Percentiles rank a stretch among this genome's conserved stretches.
These are phyloP conservation scores for Sclerotinia spermophila DNA, from an alignment of 2,329 filamentous ascomycete species.

Conservation along the genomic window DNA sequence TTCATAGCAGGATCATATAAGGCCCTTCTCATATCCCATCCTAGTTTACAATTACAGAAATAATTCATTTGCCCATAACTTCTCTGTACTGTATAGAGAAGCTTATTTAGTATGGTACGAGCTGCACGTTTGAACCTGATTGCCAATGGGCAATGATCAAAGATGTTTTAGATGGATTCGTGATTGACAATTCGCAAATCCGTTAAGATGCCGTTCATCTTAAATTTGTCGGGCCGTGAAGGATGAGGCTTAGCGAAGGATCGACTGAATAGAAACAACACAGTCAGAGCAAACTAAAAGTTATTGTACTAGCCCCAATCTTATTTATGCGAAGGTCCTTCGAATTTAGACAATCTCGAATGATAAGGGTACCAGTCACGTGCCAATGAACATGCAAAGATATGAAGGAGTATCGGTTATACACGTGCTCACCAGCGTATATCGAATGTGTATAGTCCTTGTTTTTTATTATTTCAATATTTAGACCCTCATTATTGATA, in stretches of 20 bases:
- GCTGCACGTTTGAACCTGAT: neutral
- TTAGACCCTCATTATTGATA: too few relatives aligned
- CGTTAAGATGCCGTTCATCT: neutral
- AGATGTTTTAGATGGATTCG: neutral
- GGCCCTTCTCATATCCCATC: neutral
- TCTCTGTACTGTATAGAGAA: neutral
- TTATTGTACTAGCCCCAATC: too few relatives aligned
- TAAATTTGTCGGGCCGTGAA: neutral
- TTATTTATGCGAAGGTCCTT: too few relatives aligned
- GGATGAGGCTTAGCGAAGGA: constrained; percentile 4
- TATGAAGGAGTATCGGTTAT: neutral
- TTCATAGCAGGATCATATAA: neutral
- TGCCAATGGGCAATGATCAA: neutral
- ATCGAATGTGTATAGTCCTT: neutral
- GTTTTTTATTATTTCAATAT: too few relatives aligned
- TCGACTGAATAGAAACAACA: neutral
- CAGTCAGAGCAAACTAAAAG: neutral
- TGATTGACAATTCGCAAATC: neutral
- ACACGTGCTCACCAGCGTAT: neutral
- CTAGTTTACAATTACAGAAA: neutral
- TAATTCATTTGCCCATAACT: neutral
- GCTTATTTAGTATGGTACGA: neutral
- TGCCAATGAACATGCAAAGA: neutral
- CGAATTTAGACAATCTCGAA: too few relatives aligned
- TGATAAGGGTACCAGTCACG: too few relatives aligned